Evolutionary conservation across 1,284 basidiomycete genomes (phyloP), one percentile per base, ranked within the genome.

Genomic region (Ceratobasidium sp.): DNA sequence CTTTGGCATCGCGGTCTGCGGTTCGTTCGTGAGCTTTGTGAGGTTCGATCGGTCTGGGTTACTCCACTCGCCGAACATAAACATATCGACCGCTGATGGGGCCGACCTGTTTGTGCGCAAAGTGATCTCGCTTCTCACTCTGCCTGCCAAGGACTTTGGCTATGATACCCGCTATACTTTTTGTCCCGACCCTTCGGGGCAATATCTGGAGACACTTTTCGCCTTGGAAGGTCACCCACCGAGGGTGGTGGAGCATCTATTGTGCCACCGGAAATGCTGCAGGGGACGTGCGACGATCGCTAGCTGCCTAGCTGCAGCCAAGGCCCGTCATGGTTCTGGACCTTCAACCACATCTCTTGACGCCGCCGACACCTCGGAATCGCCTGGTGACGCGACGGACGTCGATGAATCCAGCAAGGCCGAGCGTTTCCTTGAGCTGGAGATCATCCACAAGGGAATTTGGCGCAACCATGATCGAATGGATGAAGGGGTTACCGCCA

Each of bases 1-100:
- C 46, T 67, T 67, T 35, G 23, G 46, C 14, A 20, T 67, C 27
- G 65, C 65, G 23, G 65, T 67, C 3, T 67, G 65, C 23, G 46
- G 65, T 20, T 23, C 65, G 3, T n/a, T 8, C 38, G 46, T 14
- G 7, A 67, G 18, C 7, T 67, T 67, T 44, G 65, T 67, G 7
- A 27, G 48, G 10, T 52, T 67, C 1, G 65, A 52, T 12, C 12
- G 27, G 27, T 50, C 65, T 12, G 64, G 62, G 6, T 3, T 65
- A 6, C 62, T 65, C 7, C 62, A 65, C 27, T 65, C 62, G 23
- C 62, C 62, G 4, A 23, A n/a, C 18, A 23, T 65, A 3, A 20
- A 65, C 38, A 7, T 66, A 2, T 35, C 59, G 5, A 62, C 30
- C 10, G 14, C 1, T 14, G 35, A 2, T 8, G 59, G 35, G 6